A percentile compares a stretch with the other conserved stretches of the same genome.
phyloP scores from a whole-genome alignment of 768 basidiomycete species.

The Suillus alpinus region DNA sequence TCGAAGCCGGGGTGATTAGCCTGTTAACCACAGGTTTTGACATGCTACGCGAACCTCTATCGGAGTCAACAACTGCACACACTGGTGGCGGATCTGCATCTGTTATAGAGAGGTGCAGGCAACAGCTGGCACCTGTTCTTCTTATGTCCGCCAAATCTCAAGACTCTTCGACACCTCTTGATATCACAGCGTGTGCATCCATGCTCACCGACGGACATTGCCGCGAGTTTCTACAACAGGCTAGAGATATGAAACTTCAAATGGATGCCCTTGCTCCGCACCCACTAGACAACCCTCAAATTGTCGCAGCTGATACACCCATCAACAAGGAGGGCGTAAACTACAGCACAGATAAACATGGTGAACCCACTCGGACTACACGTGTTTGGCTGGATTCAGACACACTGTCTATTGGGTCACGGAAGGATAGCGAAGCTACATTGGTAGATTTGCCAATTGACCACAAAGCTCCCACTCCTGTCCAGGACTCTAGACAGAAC shows the following conservation, averaged over 20 bases:
- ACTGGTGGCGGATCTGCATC: constrained; percentile 12
- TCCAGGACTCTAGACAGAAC: not conserved
- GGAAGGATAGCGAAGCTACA: constrained; percentile 26
- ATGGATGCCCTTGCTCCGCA: constrained; percentile 11
- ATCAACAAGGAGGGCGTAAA: constrained; percentile 6
- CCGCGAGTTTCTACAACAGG: constrained; percentile 15
- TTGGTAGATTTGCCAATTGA: constrained; percentile 16
- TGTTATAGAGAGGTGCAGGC: constrained; percentile 25
- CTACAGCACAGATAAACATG: constrained; percentile 10
- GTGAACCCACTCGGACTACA: constrained; percentile 13
- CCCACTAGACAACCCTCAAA: constrained; percentile 3
- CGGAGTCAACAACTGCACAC: constrained; percentile 5
- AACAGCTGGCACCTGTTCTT: constrained; percentile 23
- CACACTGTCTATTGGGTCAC: constrained; percentile 13
- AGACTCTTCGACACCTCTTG: constrained; percentile 12
- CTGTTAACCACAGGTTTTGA: constrained; percentile 4
- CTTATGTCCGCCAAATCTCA: constrained; percentile 15
- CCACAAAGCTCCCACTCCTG: not conserved
- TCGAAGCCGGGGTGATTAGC: constrained; percentile 11
- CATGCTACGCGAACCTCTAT: not conserved
- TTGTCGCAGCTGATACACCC: not conserved
- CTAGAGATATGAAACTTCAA: constrained; percentile 25
- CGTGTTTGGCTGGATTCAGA: constrained; percentile 17
- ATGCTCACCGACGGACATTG: constrained; percentile 29
- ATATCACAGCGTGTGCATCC: constrained; percentile 17